Conservation (phyloP, 805 yeast species). For the Kluyveromyces lactis region DNA sequence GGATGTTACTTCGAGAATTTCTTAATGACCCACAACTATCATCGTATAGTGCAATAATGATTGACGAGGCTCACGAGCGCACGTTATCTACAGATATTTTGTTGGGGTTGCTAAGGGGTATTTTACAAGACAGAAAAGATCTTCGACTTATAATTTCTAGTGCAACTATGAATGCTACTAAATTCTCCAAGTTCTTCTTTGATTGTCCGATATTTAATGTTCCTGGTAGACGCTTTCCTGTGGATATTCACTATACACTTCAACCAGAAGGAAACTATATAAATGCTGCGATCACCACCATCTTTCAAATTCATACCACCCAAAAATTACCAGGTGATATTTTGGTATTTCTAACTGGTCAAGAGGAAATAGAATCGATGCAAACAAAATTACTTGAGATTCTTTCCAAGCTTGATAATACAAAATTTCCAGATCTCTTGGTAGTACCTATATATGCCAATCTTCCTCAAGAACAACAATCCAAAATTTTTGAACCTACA, state of each 20-base stretch:
- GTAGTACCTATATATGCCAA: conserved; percentile 89
- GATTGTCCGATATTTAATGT: conserved; percentile 80
- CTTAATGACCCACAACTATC: conserved; percentile 63
- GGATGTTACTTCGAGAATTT: conserved; percentile 85
- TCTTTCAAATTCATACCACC: conserved; percentile 71
- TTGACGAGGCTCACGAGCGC: conserved; percentile 96
- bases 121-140: conserved; percentile 55
- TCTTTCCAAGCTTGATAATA: conserved; percentile 45
- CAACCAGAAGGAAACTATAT: conserved; percentile 88
- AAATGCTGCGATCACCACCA: conserved; percentile 81
- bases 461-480: conserved; percentile 77
- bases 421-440: conserved; percentile 50
- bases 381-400: conserved; percentile 68
- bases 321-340: conserved; percentile 69
- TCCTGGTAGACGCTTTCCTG: conserved; percentile 93
- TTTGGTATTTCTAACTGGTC: conserved; percentile 87
- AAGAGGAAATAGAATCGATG: conserved; percentile 86
- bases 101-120: conserved; percentile 69
- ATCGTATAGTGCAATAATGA: conserved; percentile 73
- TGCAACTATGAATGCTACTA: conserved; percentile 88
- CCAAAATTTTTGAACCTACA: conserved; percentile 77
- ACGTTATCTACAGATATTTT: conserved; percentile 85
- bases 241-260: conserved; percentile 71
- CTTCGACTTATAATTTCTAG: conserved; percentile 76
- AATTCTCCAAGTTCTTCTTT: conserved; percentile 73